Evolutionary conservation across 2,329 filamentous ascomycete species (phyloP).

Genomic region (Colletotrichum nymphaeae): DNA sequence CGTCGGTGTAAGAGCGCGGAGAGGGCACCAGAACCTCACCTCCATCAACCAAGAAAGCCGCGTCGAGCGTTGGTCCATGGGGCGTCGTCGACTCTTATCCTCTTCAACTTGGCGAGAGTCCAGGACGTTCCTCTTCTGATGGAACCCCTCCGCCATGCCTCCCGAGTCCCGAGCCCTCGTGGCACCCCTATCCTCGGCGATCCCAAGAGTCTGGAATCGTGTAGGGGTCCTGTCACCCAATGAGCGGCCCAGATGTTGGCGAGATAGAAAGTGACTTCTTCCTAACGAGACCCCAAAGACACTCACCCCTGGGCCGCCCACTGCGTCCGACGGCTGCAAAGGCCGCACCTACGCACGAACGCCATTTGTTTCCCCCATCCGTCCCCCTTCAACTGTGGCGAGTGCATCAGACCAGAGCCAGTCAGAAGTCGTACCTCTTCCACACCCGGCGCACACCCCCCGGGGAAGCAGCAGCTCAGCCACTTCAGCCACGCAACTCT

Average conservation of each 20-base stretch:
- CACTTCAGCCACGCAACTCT: conserved; percentile 23
- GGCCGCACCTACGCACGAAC: conserved; percentile 8
- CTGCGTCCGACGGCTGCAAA: conserved; percentile 11
- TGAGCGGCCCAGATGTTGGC: conserved; percentile 9
- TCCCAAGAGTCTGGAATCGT: conserved; percentile 36
- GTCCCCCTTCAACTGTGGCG: conserved; percentile 14
- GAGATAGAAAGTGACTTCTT: conserved; percentile 38
- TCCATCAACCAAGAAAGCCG: neutral
- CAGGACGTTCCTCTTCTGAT: conserved; percentile 15
- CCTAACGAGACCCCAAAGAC: conserved; percentile 25
- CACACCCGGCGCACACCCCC: conserved; percentile 6
- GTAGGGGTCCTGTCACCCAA: conserved; percentile 23
- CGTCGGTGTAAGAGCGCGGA: neutral
- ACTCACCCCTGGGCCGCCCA: conserved; percentile 11
- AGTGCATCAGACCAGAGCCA: conserved; percentile 29
- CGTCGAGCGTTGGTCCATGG: neutral
- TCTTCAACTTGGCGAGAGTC: conserved; percentile 5
- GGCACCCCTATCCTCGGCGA: conserved; percentile 32
- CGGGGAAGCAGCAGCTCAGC: conserved; percentile 13
- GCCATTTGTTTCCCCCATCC: neutral
- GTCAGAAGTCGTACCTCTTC: conserved; percentile 8
- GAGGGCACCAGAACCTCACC: neutral
- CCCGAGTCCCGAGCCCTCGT: conserved; percentile 24
- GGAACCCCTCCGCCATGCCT: conserved; percentile 26
- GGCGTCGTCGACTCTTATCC: conserved; percentile 26